These are phyloP conservation scores for Hysterium pulicare DNA, from an alignment of 2,329 filamentous ascomycete species.

Conservation along the genomic window DNA sequence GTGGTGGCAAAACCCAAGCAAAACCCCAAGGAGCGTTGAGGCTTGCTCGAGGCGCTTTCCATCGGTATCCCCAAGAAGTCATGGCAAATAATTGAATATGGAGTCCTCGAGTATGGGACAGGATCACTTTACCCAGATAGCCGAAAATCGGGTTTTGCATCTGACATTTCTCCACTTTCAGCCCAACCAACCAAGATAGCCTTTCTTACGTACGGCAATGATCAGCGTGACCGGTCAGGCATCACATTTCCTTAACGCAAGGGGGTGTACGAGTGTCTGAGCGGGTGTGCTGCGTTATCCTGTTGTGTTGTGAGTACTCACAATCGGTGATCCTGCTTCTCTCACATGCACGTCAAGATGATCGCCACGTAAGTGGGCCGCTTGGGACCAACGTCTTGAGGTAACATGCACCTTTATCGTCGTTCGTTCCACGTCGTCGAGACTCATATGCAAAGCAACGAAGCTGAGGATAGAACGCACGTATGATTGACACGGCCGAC, in stretches of 20 bases:
- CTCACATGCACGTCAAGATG: conserved; percentile 6
- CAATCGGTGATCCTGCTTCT: conserved; percentile 1
- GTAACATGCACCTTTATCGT: conserved; percentile 14
- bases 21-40: too few relatives aligned
- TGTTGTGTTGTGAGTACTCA: neutral
- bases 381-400: conserved; percentile 12
- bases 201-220: too few relatives aligned
- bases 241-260: neutral
- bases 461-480: neutral
- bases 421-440: conserved; percentile 26
- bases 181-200: too few relatives aligned
- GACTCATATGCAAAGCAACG: neutral
- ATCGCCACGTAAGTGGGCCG: conserved; percentile 11
- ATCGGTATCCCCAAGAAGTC: too few relatives aligned
- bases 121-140: conserved; percentile 1
- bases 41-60: too few relatives aligned
- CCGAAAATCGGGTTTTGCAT: too few relatives aligned
- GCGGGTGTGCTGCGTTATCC: neutral
- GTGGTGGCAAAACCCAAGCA: too few relatives aligned
- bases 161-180: too few relatives aligned
- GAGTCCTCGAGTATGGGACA: too few relatives aligned
- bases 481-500: neutral
- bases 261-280: too few relatives aligned
- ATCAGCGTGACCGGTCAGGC: too few relatives aligned
- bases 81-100: too few relatives aligned